Conservation (phyloP, 1,284 basidiomycete species). For the Malassezia slooffiae region DNA sequence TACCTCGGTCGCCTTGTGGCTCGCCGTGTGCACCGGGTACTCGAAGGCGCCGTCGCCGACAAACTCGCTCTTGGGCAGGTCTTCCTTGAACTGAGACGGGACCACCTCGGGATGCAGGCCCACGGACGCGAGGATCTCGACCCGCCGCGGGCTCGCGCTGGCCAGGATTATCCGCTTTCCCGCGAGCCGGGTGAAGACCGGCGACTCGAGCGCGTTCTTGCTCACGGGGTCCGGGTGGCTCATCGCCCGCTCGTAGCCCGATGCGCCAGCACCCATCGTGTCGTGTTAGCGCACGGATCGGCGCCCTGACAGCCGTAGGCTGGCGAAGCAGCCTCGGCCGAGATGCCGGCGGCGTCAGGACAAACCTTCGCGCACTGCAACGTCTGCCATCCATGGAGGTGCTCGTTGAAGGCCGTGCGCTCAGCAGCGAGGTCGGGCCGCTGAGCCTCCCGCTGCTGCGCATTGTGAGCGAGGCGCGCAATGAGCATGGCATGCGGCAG, state of each 20-base stretch:
- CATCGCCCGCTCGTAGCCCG: neutral
- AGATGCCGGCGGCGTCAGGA: neutral
- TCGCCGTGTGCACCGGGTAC: constrained; percentile 84
- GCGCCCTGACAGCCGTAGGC: neutral
- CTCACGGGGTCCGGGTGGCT: constrained; percentile 18
- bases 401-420: neutral
- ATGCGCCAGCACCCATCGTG: constrained; percentile 8
- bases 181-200: constrained; percentile 33
- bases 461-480: constrained; percentile 76
- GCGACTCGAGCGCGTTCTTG: constrained; percentile 25
- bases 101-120: constrained; percentile 76
- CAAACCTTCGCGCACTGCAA: neutral
- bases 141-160: constrained; percentile 31
- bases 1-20: constrained; percentile 58
- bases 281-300: constrained; percentile 3
- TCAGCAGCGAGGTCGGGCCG: constrained; percentile 6
- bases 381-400: constrained; percentile 11
- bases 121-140: constrained; percentile 33
- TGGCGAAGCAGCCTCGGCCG: constrained; percentile 8
- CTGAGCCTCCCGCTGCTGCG: constrained; percentile 56
- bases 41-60: constrained; percentile 63
- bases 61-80: constrained; percentile 60
- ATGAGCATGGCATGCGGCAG: constrained; percentile 76
- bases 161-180: constrained; percentile 39
- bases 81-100: constrained; percentile 76